Percentiles rank a stretch among this genome's conserved stretches.
Evolutionary conservation across 2,329 filamentous ascomycete species (phyloP).

Genomic region (Colletotrichum sansevieriae): DNA sequence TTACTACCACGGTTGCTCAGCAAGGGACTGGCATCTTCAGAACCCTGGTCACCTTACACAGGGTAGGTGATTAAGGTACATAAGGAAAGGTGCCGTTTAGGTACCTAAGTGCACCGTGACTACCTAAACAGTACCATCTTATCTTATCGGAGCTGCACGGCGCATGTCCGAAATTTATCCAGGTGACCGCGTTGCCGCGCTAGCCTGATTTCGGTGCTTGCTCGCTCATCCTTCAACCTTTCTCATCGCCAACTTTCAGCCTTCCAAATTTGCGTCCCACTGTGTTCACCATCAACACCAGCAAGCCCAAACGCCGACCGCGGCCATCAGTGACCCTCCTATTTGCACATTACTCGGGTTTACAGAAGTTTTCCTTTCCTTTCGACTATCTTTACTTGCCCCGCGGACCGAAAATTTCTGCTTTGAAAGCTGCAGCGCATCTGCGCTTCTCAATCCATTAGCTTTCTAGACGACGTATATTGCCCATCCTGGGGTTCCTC

Average conservation of each 20-base stretch:
- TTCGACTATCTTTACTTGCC: neutral
- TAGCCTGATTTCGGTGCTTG: slow-evolving; percentile 38
- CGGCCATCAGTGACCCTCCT: slow-evolving; percentile 22
- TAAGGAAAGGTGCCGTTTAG: too few relatives aligned
- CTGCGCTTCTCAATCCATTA: slow-evolving; percentile 22
- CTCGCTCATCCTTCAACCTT: slow-evolving; percentile 34
- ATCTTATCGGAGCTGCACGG: slow-evolving; percentile 15
- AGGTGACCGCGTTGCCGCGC: slow-evolving; percentile 34
- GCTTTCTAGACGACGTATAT: neutral
- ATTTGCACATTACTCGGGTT: neutral
- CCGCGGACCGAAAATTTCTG: neutral
- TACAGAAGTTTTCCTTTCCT: neutral
- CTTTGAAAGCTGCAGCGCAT: slow-evolving; percentile 27
- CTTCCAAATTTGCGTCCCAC: slow-evolving; percentile 28
- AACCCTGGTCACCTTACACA: too few relatives aligned
- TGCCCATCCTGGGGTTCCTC: neutral
- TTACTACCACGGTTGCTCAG: too few relatives aligned
- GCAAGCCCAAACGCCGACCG: slow-evolving; percentile 10
- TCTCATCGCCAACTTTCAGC: slow-evolving; percentile 37
- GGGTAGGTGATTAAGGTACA: neutral
- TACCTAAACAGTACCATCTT: neutral
- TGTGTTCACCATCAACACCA: slow-evolving; percentile 3
- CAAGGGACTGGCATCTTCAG: too few relatives aligned
- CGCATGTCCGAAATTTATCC: slow-evolving; percentile 27
- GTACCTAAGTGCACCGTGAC: too few relatives aligned